Conservation (phyloP, 495 filamentous ascomycete genomes). For the Parathielavia hyrcaniae region DNA sequence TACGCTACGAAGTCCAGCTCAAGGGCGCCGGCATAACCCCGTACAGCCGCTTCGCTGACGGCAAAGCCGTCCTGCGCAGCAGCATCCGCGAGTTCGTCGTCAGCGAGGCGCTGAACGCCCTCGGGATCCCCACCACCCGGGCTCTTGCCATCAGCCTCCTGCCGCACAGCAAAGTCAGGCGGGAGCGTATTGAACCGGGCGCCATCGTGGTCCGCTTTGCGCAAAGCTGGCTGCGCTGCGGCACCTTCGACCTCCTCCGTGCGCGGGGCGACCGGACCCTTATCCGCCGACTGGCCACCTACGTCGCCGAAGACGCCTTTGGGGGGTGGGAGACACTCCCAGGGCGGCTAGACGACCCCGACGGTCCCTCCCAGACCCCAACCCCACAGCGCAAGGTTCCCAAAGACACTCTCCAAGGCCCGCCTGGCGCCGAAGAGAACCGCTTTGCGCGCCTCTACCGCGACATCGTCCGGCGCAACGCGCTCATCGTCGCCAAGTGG, state of each 20-base stretch:
- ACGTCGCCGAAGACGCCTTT: slow-evolving; percentile 79
- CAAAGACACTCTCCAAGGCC: slow-evolving; percentile 55
- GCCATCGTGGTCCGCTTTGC: slow-evolving; percentile 90
- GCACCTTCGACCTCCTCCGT: slow-evolving; percentile 85
- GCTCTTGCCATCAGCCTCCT: slow-evolving; percentile 75
- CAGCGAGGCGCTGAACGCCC: slow-evolving; percentile 75
- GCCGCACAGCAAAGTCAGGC: slow-evolving; percentile 61
- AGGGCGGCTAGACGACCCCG: slow-evolving; percentile 46
- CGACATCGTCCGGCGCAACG: slow-evolving; percentile 80
- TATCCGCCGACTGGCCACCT: slow-evolving; percentile 67
- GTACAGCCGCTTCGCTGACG: slow-evolving; percentile 96
- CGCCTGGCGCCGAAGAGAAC: slow-evolving; percentile 65
- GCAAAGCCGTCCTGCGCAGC: slow-evolving; percentile 83
- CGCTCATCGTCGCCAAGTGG: slow-evolving; percentile 85
- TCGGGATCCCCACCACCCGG: slow-evolving; percentile 78
- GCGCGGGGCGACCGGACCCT: slow-evolving; percentile 71
- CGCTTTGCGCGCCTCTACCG: slow-evolving; percentile 81
- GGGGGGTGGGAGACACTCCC: slow-evolving; percentile 77
- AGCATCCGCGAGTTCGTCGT: slow-evolving; percentile 92
- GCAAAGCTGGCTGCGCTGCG: slow-evolving; percentile 84
- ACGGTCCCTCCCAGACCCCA: slow-evolving; percentile 32
- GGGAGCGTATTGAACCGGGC: slow-evolving; percentile 85
- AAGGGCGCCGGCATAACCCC: slow-evolving; percentile 92
- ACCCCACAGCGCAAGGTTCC: slow-evolving; percentile 45
- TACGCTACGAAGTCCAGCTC: slow-evolving; percentile 81